Base-by-base conservation (phyloP, 2,329 filamentous ascomycete species). In the Beauveria pseudobassiana region DNA sequence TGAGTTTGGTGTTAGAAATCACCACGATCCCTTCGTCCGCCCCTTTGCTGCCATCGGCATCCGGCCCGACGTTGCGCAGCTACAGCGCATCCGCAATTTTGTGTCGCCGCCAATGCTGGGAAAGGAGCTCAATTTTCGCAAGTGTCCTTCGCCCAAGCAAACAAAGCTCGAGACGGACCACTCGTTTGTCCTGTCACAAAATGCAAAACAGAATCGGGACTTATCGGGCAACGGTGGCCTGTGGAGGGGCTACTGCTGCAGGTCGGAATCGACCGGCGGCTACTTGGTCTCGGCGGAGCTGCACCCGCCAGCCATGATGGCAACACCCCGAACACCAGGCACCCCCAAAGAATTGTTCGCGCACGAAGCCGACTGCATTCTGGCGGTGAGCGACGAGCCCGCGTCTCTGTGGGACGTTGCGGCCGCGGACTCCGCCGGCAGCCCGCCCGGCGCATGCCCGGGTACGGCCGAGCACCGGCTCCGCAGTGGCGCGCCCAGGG, bases 51-150 rank as follows among this genome's bases (percentile, higher is more conserved):
- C 71, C 22, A 72, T 74, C 54, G 73, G 73, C 50, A 66, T 72
- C 43, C 70, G 70, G 61, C 72, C 77, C 34, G 72, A 76, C 49
- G 76, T 76, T 55, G 69, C 72, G 34, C 72, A 75, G 59, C 74
- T 78, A 63, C 73, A 76, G 62, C 77, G 77, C 68, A 77, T 80
- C 69, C 81, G 81, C 63, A 75, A 82, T 65, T 78, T 78, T 24
- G 78, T 81, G 68, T 86, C 86, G 63, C 93, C 93, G 46, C 93
- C 93, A 10, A 96, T 98, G 92, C 84, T 96, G 12, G 93, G 93
- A 61, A 77, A 80, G 62, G 89, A 96, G 66, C 82, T 98, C 60
- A 79, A 81, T 28, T 96, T 97, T 72, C 90, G 91, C 40, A 84
- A 83, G 71, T 96, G 91, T 71, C 81, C 83, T 10, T 96, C 93